These are phyloP conservation scores for Zymoseptoria pseudotritici DNA, from an alignment of 2,329 filamentous ascomycete genomes.

Conservation along the genomic window DNA sequence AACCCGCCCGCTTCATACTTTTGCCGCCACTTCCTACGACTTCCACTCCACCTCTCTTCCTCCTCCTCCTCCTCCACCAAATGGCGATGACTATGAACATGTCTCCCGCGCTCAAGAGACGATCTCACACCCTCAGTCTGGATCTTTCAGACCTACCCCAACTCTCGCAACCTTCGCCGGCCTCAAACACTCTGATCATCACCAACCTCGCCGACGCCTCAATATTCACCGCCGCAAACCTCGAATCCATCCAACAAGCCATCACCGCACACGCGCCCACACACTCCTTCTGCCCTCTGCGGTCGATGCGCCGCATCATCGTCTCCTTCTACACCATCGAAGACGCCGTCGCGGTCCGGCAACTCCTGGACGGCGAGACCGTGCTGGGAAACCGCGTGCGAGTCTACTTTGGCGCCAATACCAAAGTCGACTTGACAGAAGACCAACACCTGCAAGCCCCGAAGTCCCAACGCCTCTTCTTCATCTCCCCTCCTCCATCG, in stretches of 20 bases:
- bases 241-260: slow-evolving; percentile 64
- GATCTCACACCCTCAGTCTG: slow-evolving; percentile 52
- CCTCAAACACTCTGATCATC: slow-evolving; percentile 77
- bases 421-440: slow-evolving; percentile 35
- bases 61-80: background rate
- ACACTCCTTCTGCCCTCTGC: slow-evolving; percentile 71
- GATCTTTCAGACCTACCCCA: slow-evolving; percentile 68
- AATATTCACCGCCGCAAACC: slow-evolving; percentile 67
- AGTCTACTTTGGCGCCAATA: slow-evolving; percentile 54
- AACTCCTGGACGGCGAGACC: slow-evolving; percentile 65
- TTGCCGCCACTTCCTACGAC: background rate
- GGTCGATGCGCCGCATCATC: slow-evolving; percentile 74
- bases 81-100: slow-evolving; percentile 9
- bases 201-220: slow-evolving; percentile 68
- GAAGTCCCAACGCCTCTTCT: slow-evolving; percentile 55
- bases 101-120: slow-evolving; percentile 16
- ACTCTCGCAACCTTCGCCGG: slow-evolving; percentile 61
- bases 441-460: slow-evolving; percentile 47
- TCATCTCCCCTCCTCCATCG: slow-evolving; percentile 57
- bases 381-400: slow-evolving; percentile 63
- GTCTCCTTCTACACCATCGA: slow-evolving; percentile 67
- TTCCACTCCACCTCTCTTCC: background rate
- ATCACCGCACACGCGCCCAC: slow-evolving; percentile 63
- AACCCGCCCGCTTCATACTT: background rate
- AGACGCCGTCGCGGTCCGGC: slow-evolving; percentile 62